Evolutionary conservation across 148 eudicot genomes (phyloP).

Genomic region (Arbutus unedo): DNA sequence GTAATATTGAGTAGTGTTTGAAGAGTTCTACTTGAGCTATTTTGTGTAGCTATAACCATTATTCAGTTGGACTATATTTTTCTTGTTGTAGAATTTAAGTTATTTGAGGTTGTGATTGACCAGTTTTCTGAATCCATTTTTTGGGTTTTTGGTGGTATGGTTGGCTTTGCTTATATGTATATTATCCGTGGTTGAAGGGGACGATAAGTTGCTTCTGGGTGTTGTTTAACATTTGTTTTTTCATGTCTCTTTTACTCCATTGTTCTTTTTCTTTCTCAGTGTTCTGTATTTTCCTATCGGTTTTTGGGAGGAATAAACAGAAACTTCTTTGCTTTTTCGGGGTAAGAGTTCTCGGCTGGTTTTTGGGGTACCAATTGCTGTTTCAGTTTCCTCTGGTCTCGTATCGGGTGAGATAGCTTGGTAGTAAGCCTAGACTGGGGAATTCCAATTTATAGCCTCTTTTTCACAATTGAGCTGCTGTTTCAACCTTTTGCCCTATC

Average conservation of each 20-base stretch:
- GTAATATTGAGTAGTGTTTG: constrained; percentile 27
- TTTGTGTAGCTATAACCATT: neutral
- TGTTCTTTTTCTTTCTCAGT: neutral
- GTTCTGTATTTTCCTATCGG: too few relatives aligned
- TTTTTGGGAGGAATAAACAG: too few relatives aligned
- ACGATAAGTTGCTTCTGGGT: neutral
- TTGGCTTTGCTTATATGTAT: neutral
- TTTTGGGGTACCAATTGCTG: too few relatives aligned
- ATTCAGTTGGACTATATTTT: neutral
- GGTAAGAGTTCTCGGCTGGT: too few relatives aligned
- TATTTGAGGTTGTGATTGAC: neutral
- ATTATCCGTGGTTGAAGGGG: neutral
- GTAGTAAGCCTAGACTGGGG: neutral
- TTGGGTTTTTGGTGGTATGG: neutral
- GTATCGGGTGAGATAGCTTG: too few relatives aligned
- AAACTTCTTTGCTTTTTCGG: too few relatives aligned
- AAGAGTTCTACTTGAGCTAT: neutral
- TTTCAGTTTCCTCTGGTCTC: too few relatives aligned
- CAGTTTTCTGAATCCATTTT: neutral
- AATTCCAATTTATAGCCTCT: neutral
- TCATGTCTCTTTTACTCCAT: neutral
- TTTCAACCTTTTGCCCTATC: too few relatives aligned
- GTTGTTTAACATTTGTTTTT: neutral
- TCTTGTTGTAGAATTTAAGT: neutral
- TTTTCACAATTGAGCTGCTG: too few relatives aligned